phyloP scores from a whole-genome alignment of 2,329 filamentous ascomycete species.

The Cryphonectria naterciae region DNA sequence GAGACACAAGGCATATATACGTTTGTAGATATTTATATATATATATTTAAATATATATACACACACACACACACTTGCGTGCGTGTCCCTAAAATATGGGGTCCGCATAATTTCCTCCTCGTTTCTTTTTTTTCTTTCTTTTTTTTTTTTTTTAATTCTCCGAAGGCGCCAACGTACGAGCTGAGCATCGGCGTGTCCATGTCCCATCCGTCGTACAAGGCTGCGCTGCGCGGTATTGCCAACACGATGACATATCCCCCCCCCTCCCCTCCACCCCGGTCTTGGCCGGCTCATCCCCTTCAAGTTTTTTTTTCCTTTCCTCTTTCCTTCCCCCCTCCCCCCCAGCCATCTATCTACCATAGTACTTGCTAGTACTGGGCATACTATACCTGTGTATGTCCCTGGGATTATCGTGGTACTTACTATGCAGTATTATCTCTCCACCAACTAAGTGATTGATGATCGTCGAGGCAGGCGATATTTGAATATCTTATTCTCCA shows the following conservation, averaged over 20 bases:
- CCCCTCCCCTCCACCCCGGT: too few relatives aligned
- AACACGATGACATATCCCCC: neutral
- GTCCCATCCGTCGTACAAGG: neutral
- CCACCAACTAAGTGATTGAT: neutral
- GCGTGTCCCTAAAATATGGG: neutral
- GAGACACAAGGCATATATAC: neutral
- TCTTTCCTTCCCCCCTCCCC: too few relatives aligned
- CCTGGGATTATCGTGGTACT: neutral
- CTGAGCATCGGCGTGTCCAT: constrained; percentile 3
- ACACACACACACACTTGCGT: neutral
- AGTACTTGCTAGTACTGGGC: neutral
- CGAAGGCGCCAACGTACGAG: neutral
- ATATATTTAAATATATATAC: neutral
- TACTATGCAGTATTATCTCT: neutral
- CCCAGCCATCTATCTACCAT: neutral
- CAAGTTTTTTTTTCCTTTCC: neutral
- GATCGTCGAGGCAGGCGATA: too few relatives aligned
- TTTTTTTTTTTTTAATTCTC: neutral
- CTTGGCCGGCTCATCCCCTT: neutral
- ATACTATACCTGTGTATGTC: neutral
- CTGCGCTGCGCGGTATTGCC: neutral
- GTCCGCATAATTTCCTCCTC: constrained; percentile 1
- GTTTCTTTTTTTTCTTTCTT: neutral
- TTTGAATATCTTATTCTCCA: too few relatives aligned
- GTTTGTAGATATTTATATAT: neutral